Evolutionary conservation across 495 filamentous ascomycete genomes (phyloP), one percentile per base, ranked within the genome.

Genomic region (Friedmanniomyces simplex): DNA sequence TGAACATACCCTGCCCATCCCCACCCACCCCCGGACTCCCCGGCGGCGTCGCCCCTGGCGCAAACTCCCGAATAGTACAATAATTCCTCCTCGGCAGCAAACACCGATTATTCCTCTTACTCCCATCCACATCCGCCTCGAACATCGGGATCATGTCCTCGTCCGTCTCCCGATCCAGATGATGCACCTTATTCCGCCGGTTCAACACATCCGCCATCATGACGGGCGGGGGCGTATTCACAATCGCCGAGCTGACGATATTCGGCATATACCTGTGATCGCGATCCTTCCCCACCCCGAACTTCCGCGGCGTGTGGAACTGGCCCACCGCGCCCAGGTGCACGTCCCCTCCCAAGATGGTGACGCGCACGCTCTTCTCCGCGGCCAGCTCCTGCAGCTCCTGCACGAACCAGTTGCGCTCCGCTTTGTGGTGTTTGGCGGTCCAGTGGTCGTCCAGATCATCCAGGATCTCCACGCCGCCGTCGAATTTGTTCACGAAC

Each of bases 111-210:
- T 94, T 96, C 59, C 93, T 81, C 12, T 81, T 74, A 66, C 89
- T 91, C 45, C 87, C 87, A 64, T 95, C 89, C 1, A 95, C 88
- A 65, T 95, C 93, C 50, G 86, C 82, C 0, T 75, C 77, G 69
- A 98, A 98, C 52, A 97, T 82, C 1, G 93, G 89, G 52, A 96
- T 89, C 86, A 97, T 91, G 66, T 90, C 83, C 70, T 98, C 93
- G 56, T 97, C 89, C 0, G 93, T 96, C 59, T 90, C 77, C 52
- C 72, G 69, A 68, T 91, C 84, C 24, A 91, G 78, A 67, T 97
- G 91, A 66, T 98, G 93, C 14, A 96, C 76, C 63, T 89, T 94
- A 72, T 96, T 95, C 18, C 93, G 82, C 72, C 84, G 89, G 75
- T 96, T 96, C 41, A 98, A 82, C 56, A 91, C 78, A 67, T 98